These are phyloP conservation scores for Venturia aucupariae DNA, from an alignment of 2,329 filamentous ascomycete species.

Conservation along the genomic window DNA sequence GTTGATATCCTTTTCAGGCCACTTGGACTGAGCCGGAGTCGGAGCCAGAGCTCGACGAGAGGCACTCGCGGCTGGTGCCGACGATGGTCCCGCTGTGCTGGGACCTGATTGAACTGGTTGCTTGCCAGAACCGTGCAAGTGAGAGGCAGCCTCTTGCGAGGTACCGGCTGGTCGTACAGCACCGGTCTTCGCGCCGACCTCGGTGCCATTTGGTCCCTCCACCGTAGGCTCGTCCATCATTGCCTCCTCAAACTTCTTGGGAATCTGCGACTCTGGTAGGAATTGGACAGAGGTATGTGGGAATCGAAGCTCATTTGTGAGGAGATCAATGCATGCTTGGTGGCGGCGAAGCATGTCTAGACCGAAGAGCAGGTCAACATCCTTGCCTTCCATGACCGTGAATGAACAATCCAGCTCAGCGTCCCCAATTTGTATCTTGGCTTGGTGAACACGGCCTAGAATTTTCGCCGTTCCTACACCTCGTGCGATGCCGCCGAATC, in stretches of 20 bases:
- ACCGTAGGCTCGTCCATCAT: slow-evolving; percentile 73
- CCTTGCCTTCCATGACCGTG: slow-evolving; percentile 98
- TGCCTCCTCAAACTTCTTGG: slow-evolving; percentile 66
- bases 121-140: slow-evolving; percentile 13
- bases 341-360: slow-evolving; percentile 96
- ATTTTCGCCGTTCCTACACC: slow-evolving; percentile 94
- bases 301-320: slow-evolving; percentile 76
- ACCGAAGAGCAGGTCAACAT: slow-evolving; percentile 85
- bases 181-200: slow-evolving; percentile 75
- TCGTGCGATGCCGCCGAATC: slow-evolving; percentile 83
- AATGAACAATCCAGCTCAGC: slow-evolving; percentile 89
- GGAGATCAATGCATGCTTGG: slow-evolving; percentile 84
- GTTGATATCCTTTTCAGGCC: slow-evolving; percentile 59
- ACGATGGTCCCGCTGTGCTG: slow-evolving; percentile 3
- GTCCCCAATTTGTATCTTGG: slow-evolving; percentile 85
- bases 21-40: slow-evolving; percentile 24
- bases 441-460: slow-evolving; percentile 88
- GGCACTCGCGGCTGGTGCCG: slow-evolving; percentile 7
- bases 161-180: slow-evolving; percentile 50
- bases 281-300: slow-evolving; percentile 84
- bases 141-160: slow-evolving; percentile 20
- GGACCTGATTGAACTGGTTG: slow-evolving; percentile 15
- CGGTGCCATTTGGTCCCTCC: slow-evolving; percentile 76
- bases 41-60: slow-evolving; percentile 17
- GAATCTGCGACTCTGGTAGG: slow-evolving; percentile 85